phyloP scores from a whole-genome alignment of 2,329 filamentous ascomycete species.

The Exophiala aquamarina region DNA sequence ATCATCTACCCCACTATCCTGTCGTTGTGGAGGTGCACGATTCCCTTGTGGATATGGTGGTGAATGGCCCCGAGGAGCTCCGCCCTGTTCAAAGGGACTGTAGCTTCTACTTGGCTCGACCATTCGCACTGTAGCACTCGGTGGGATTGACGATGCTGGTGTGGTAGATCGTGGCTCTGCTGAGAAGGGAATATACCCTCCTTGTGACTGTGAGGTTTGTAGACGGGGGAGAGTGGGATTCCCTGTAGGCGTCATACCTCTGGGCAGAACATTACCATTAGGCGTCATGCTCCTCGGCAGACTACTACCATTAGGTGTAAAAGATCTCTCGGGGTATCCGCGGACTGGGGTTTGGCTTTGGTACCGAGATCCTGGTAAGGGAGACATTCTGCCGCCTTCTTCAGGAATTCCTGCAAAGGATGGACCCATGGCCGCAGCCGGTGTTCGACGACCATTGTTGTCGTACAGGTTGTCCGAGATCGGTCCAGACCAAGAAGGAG shows the following conservation, averaged over 20 bases:
- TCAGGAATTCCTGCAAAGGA: slow-evolving; percentile 22
- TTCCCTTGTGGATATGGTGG: slow-evolving; percentile 6
- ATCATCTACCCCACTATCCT: slow-evolving; percentile 24
- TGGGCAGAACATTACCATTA: slow-evolving; percentile 3
- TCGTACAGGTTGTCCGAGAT: slow-evolving; percentile 11
- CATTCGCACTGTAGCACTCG: slow-evolving; percentile 15
- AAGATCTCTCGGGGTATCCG: slow-evolving; percentile 23
- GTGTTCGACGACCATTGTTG: slow-evolving; percentile 16
- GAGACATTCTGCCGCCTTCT: slow-evolving; percentile 23
- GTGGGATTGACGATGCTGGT: slow-evolving; percentile 17
- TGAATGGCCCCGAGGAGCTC: slow-evolving; percentile 4
- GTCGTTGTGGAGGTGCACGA: slow-evolving; percentile 13
- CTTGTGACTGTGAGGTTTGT: slow-evolving; percentile 13
- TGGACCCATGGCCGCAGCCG: slow-evolving; percentile 12
- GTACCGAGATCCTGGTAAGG: slow-evolving; percentile 19
- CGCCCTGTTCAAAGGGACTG: slow-evolving; percentile 13
- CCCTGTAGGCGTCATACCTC: slow-evolving; percentile 18
- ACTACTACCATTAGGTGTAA: slow-evolving; percentile 17
- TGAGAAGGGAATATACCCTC: slow-evolving; percentile 18
- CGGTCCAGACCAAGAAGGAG: slow-evolving; percentile 17
- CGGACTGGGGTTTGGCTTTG: slow-evolving; percentile 21
- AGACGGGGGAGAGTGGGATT: slow-evolving; percentile 20
- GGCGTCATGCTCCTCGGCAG: slow-evolving; percentile 6
- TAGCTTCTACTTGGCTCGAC: slow-evolving; percentile 17
- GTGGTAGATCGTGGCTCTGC: slow-evolving; percentile 21